Conservation (phyloP, 495 filamentous ascomycete genomes). For the Aspergillus heteromorphus region DNA sequence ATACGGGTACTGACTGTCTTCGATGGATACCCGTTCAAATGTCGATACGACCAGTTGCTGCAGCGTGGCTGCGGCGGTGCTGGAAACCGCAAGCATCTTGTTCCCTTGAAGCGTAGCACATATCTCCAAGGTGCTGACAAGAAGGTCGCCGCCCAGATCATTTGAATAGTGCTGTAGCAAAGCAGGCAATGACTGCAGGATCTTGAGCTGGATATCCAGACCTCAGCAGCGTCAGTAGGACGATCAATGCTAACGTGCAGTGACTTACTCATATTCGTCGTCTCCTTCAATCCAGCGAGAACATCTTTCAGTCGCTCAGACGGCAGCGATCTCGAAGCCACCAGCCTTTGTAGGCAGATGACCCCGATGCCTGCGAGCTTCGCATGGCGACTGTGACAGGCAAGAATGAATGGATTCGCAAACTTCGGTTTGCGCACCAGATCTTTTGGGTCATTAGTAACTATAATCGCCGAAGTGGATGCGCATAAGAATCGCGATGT, state of each 20-base stretch:
- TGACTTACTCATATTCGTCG: slow-evolving; percentile 54
- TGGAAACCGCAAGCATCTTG: slow-evolving; percentile 87
- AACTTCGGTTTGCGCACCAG: slow-evolving; percentile 75
- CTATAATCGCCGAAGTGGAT: neutral
- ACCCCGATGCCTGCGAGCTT: slow-evolving; percentile 84
- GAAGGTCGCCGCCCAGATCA: slow-evolving; percentile 72
- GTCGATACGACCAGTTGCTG: slow-evolving; percentile 89
- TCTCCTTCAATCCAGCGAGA: slow-evolving; percentile 79
- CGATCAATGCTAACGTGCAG: neutral
- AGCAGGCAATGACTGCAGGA: slow-evolving; percentile 88
- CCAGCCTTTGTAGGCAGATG: slow-evolving; percentile 81
- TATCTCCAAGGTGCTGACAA: slow-evolving; percentile 77
- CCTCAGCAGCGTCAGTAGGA: slow-evolving; percentile 45
- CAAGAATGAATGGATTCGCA: slow-evolving; percentile 86
- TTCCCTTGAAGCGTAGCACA: slow-evolving; percentile 85
- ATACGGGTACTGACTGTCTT: slow-evolving; percentile 53
- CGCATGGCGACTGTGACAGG: slow-evolving; percentile 80
- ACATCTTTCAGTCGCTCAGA: slow-evolving; percentile 71
- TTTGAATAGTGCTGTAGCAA: slow-evolving; percentile 85
- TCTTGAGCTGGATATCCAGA: slow-evolving; percentile 92
- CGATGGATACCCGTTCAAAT: slow-evolving; percentile 81
- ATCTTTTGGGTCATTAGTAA: slow-evolving; percentile 52
- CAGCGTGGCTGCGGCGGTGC: slow-evolving; percentile 88
- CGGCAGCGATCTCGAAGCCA: slow-evolving; percentile 72
- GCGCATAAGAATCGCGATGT: neutral